Evolutionary conservation across 2,329 filamentous ascomycete genomes (phyloP), one percentile per base, ranked within the genome.

Genomic region (Colletotrichum sp.): DNA sequence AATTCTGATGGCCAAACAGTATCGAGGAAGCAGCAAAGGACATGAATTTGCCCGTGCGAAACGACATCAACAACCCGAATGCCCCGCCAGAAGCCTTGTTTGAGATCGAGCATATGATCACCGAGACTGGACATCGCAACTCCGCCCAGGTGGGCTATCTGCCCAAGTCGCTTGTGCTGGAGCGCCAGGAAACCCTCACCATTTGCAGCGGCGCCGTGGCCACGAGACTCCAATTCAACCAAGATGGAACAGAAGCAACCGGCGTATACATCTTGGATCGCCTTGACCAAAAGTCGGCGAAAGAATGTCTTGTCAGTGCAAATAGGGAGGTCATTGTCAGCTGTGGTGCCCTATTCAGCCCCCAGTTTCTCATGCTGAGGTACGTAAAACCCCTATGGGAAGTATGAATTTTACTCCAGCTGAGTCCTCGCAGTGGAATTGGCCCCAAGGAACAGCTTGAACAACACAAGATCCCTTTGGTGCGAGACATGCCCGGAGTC

Each of bases 321-420:
- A 73, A 75, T 5, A 78, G 82, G 1, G 83, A 84, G 62, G 81
- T 84, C 15, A 81, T 85, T 8, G 25, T 85, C 6, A 82, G 81
- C 75, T 78, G 77, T 13, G 82, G 83, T 5, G 77, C 81, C 4
- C 64, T 82, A 6, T 81, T 80, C 22, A 80, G 81, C 0, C 82
- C 83, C 0, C 83, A 85, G 68, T 62, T 85, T 15, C 79, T 85
- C 2, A 78, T 82, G 76, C 75, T 83, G 25, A 80, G 78, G 78
- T 77, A 69, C 4, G 9, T 15, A 6, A 8, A 19, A 9, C 19
- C 29, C 57, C n/a, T 44, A 22, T 39, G 3, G 9, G 22, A 6
- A 11, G 1, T 19, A 22, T 8, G 8, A 25, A 19, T 6, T 12
- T 22, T 8, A 16, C 16, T 67, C 15, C 8, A 52, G 11, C 65